Evolutionary conservation across 768 basidiomycete genomes (phyloP).

Genomic region (Termitomyces sp.): DNA sequence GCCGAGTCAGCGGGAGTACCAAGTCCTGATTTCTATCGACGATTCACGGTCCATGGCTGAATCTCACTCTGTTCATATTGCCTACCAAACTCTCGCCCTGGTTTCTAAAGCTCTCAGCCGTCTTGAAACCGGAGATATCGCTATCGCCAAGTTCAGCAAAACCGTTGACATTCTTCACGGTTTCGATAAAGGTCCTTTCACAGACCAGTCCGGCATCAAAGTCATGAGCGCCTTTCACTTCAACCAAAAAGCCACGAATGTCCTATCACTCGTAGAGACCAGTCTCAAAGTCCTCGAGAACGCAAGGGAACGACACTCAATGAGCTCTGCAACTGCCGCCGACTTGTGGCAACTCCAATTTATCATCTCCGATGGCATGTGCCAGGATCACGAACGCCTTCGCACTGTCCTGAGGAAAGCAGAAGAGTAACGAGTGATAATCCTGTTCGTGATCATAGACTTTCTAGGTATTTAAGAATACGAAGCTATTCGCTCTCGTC

Average conservation of each 20-base stretch:
- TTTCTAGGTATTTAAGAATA: slow-evolving; percentile 42
- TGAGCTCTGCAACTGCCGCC: slow-evolving; percentile 59
- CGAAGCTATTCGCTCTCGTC: not conserved
- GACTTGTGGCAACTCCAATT: slow-evolving; percentile 98
- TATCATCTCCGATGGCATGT: slow-evolving; percentile 99
- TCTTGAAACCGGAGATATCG: slow-evolving; percentile 94
- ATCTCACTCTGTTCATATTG: no score
- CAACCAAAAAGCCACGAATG: slow-evolving; percentile 85
- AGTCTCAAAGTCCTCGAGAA: slow-evolving; percentile 71
- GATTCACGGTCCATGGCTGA: no score
- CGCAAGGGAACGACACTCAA: slow-evolving; percentile 66
- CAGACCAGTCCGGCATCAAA: slow-evolving; percentile 74
- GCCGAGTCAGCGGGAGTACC: slow-evolving; percentile 93
- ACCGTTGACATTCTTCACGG: slow-evolving; percentile 84
- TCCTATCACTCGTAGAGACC: slow-evolving; percentile 75
- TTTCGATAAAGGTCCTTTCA: slow-evolving; percentile 79
- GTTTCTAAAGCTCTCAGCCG: slow-evolving; percentile 88
- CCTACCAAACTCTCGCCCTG: no score
- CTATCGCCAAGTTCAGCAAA: slow-evolving; percentile 88
- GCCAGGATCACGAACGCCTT: slow-evolving; percentile 89
- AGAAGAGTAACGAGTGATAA: slow-evolving; percentile 84
- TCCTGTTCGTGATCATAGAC: slow-evolving; percentile 91
- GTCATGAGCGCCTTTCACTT: slow-evolving; percentile 87
- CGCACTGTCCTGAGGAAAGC: slow-evolving; percentile 79
- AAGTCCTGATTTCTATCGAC: no score